Evolutionary conservation across 1,284 basidiomycete genomes (phyloP).

Genomic region (Ustilago esculenta): DNA sequence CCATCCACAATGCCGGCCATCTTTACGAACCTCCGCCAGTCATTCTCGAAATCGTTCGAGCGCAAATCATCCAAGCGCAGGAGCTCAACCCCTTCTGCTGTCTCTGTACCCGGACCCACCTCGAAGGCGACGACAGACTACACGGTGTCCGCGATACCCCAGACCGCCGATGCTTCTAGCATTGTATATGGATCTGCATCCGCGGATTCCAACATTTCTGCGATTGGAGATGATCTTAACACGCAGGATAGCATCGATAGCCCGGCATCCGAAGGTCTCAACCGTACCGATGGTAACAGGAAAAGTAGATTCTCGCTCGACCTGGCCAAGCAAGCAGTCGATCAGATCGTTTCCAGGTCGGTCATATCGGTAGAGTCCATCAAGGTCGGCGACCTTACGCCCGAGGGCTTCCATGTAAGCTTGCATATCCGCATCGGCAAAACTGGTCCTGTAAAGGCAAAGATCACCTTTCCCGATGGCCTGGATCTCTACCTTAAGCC

Average conservation of each 20-base stretch:
- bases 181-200: conserved; percentile 6
- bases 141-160: not conserved
- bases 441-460: conserved; percentile 46
- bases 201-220: not conserved
- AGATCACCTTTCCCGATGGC: conserved; percentile 44
- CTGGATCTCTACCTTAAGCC: conserved; percentile 35
- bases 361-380: conserved; percentile 29
- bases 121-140: not conserved
- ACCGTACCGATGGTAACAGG: not conserved
- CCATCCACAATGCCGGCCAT: conserved; percentile 26
- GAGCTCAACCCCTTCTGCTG: conserved; percentile 1
- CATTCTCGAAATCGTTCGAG: conserved; percentile 17
- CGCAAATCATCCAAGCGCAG: conserved; percentile 4
- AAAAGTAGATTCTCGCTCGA: conserved; percentile 22
- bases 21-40: conserved; percentile 29
- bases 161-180: conserved; percentile 5
- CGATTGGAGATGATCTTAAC: conserved; percentile 2
- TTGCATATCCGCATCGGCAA: conserved; percentile 27
- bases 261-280: not conserved
- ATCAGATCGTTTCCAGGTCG: conserved; percentile 40
- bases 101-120: not conserved
- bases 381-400: conserved; percentile 17
- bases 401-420: conserved; percentile 26
- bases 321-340: conserved; percentile 33
- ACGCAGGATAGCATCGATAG: conserved; percentile 10